Evolutionary conservation across 768 basidiomycete species (phyloP).

Genomic region (Auriscalpium orientale): DNA sequence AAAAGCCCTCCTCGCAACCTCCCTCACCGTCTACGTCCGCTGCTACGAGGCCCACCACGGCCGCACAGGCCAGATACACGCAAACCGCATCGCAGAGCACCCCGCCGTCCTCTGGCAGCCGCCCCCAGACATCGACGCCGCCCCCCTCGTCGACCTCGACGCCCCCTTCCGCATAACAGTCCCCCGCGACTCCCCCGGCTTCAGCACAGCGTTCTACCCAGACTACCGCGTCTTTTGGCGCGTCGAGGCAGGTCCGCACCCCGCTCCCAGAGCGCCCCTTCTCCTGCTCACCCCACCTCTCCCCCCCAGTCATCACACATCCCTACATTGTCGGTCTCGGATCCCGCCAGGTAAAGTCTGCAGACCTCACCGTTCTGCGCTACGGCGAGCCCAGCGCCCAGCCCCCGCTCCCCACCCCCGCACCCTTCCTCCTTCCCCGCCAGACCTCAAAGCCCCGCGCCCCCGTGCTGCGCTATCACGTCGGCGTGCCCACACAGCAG

Average conservation of each 20-base stretch:
- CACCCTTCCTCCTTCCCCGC: slow-evolving; percentile 28
- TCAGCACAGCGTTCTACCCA: slow-evolving; percentile 65
- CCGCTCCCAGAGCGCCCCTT: slow-evolving; percentile 6
- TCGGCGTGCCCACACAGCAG: slow-evolving; percentile 47
- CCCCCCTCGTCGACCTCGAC: slow-evolving; percentile 56
- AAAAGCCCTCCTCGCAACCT: slow-evolving; percentile 58
- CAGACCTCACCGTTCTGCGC: slow-evolving; percentile 65
- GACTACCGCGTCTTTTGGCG: slow-evolving; percentile 79
- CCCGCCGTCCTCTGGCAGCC: slow-evolving; percentile 64
- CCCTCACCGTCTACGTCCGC: slow-evolving; percentile 65
- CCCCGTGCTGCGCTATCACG: slow-evolving; percentile 50
- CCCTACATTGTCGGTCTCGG: slow-evolving; percentile 58
- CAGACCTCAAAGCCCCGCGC: slow-evolving; percentile 49
- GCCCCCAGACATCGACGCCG: slow-evolving; percentile 47
- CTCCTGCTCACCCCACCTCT: slow-evolving; percentile 16
- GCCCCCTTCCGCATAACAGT: slow-evolving; percentile 65
- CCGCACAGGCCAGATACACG: slow-evolving; percentile 46
- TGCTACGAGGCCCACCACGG: slow-evolving; percentile 76
- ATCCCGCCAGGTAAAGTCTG: slow-evolving; percentile 57
- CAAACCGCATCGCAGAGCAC: slow-evolving; percentile 64
- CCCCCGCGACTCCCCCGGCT: slow-evolving; percentile 54
- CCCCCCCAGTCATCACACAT: slow-evolving; percentile 56
- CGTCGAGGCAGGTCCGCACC: slow-evolving; percentile 65
- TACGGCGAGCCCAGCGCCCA: slow-evolving; percentile 43
- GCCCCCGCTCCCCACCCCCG: slow-evolving; percentile 27